A percentile compares a stretch with the other conserved stretches of the same genome.
Conservation (phyloP, 2,329 filamentous ascomycete genomes). For the Neoscytalidium dimidiatum region DNA sequence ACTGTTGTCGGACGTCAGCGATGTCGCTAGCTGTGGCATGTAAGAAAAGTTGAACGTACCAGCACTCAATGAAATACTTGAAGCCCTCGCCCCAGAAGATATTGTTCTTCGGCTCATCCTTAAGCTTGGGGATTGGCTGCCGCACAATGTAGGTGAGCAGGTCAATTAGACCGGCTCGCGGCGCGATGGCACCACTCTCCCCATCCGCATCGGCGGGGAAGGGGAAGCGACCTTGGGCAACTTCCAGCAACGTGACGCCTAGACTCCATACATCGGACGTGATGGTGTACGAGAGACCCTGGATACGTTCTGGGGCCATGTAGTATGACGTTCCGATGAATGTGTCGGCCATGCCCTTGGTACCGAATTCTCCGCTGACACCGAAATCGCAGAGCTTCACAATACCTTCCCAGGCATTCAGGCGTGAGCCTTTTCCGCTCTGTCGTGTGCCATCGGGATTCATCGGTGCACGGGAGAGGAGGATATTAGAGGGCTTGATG, state of each 20-base stretch:
- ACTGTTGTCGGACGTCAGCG: conserved; percentile 50
- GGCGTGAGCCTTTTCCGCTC: neutral
- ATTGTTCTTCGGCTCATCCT: conserved; percentile 86
- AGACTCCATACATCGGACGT: conserved; percentile 98
- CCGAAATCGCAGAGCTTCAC: conserved; percentile 99
- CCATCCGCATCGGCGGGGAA: conserved; percentile 75
- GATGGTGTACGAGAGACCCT: conserved; percentile 96
- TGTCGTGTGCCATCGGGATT: conserved; percentile 14
- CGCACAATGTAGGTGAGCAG: conserved; percentile 96
- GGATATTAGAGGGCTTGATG: conserved; percentile 97
- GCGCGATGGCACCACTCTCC: conserved; percentile 79
- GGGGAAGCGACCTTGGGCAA: conserved; percentile 97
- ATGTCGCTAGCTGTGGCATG: neutral
- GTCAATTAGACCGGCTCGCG: conserved; percentile 88
- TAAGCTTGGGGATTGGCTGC: conserved; percentile 91
- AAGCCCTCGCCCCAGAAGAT: conserved; percentile 97
- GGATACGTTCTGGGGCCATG: conserved; percentile 98
- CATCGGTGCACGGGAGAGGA: conserved; percentile 68
- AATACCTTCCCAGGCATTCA: conserved; percentile 63
- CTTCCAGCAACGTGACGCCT: conserved; percentile 94
- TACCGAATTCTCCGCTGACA: conserved; percentile 96
- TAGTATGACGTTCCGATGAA: conserved; percentile 99
- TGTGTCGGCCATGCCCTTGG: conserved; percentile 96
- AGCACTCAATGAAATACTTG: conserved; percentile 99
- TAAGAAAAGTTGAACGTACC: conserved; percentile 63